Percentiles rank a stretch among this genome's conserved stretches.
Conservation (phyloP, 1,284 basidiomycete species). For the Ustilago vetiveriae region DNA sequence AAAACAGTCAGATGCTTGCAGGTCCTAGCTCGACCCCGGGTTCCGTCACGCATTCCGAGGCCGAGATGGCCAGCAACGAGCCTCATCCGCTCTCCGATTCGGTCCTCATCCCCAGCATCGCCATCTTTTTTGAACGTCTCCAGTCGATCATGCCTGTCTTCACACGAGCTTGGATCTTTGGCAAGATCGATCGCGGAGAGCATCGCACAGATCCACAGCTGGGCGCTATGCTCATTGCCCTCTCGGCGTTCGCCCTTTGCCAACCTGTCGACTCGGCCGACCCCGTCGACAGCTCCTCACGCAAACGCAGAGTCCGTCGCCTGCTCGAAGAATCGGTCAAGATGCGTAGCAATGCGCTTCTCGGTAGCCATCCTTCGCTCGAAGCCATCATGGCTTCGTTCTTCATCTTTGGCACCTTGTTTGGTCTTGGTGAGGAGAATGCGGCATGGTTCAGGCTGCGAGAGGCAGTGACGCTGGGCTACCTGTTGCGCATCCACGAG, state of each 20-base stretch:
- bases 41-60: slow-evolving; percentile 24
- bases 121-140: slow-evolving; percentile 63
- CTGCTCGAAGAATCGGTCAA: slow-evolving; percentile 48
- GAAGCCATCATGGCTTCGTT: slow-evolving; percentile 54
- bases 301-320: slow-evolving; percentile 32
- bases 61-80: slow-evolving; percentile 23
- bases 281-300: slow-evolving; percentile 35
- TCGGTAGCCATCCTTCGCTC: slow-evolving; percentile 49
- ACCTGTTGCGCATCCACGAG: slow-evolving; percentile 58
- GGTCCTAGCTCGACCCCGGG: slow-evolving; percentile 33
- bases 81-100: slow-evolving; percentile 53
- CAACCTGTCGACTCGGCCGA: slow-evolving; percentile 53
- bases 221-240: slow-evolving; percentile 61
- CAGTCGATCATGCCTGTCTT: slow-evolving; percentile 66
- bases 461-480: slow-evolving; percentile 60
- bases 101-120: slow-evolving; percentile 58
- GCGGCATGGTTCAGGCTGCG: slow-evolving; percentile 58
- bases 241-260: slow-evolving; percentile 56
- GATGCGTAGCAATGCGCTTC: slow-evolving; percentile 48
- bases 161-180: slow-evolving; percentile 56
- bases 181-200: slow-evolving; percentile 55
- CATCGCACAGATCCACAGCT: slow-evolving; percentile 59
- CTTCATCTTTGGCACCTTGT: slow-evolving; percentile 60
- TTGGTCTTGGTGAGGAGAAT: slow-evolving; percentile 52
- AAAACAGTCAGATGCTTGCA: slow-evolving; percentile 31